Evolutionary conservation across 2,329 filamentous ascomycete species (phyloP).

Genomic region (Scleromitrula shiraiana): DNA sequence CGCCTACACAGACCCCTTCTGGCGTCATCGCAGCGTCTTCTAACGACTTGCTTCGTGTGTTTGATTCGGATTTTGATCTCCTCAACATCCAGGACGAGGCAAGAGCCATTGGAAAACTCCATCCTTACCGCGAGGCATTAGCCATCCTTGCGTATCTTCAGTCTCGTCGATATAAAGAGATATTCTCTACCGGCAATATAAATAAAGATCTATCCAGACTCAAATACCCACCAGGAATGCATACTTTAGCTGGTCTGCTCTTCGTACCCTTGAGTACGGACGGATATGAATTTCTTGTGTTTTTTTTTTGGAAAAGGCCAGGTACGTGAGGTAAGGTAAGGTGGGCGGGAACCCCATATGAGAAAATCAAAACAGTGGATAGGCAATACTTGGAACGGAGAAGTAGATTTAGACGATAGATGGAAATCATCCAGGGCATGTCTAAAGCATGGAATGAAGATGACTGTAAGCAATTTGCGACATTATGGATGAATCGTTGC

Average conservation of each 20-base stretch:
- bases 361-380: constrained; percentile 66
- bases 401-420: constrained; percentile 74
- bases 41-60: constrained; percentile 15
- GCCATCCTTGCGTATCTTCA: constrained; percentile 79
- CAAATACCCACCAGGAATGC: constrained; percentile 70
- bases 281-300: constrained; percentile 80
- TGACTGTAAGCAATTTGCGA: constrained; percentile 36
- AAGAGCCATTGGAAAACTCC: constrained; percentile 69
- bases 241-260: constrained; percentile 69
- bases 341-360: constrained; percentile 77
- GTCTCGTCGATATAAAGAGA: constrained; percentile 64
- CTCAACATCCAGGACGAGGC: constrained; percentile 83
- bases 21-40: constrained; percentile 17
- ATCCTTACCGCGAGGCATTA: constrained; percentile 75
- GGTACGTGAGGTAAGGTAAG: constrained; percentile 64
- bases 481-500: not conserved
- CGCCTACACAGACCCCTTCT: constrained; percentile 12
- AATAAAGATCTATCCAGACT: constrained; percentile 71
- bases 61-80: constrained; percentile 47
- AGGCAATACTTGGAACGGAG: constrained; percentile 65
- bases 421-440: constrained; percentile 66
- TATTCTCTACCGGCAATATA: constrained; percentile 72
- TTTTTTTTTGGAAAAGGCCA: constrained; percentile 86
- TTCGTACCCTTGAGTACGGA: constrained; percentile 72
- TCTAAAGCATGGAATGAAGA: constrained; percentile 84